Percentiles rank a stretch among this genome's conserved stretches.
phyloP scores from a whole-genome alignment of 1,284 basidiomycete genomes.

The Boletus sp. region DNA sequence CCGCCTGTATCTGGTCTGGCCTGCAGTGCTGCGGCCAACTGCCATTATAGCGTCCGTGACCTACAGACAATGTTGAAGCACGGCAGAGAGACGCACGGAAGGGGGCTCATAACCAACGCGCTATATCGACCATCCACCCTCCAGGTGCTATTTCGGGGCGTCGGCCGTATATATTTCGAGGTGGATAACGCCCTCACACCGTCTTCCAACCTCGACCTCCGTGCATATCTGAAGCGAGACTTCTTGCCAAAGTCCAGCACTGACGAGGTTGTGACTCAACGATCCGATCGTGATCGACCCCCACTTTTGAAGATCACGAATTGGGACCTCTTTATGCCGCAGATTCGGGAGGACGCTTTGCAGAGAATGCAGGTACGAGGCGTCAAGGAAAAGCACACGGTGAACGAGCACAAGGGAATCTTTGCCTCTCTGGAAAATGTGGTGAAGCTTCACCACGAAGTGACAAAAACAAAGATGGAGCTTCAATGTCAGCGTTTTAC shows the following conservation, averaged over 20 bases:
- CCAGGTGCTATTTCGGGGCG: conserved; percentile 1
- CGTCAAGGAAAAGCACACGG: conserved; percentile 6
- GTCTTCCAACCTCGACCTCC: neutral
- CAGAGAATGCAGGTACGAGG: neutral
- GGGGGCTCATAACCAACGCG: neutral
- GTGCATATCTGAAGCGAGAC: neutral
- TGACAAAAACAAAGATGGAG: neutral
- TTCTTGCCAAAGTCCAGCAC: conserved; percentile 1
- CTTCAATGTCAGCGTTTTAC: neutral
- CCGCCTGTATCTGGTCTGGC: neutral
- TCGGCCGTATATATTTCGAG: conserved; percentile 7
- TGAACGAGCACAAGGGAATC: neutral
- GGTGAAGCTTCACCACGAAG: neutral
- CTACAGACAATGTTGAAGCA: conserved; percentile 10
- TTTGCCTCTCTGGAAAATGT: neutral
- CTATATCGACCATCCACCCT: neutral
- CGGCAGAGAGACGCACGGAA: neutral
- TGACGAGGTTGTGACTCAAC: neutral
- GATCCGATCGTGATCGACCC: neutral
- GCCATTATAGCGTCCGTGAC: conserved; percentile 11
- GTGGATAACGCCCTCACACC: neutral
- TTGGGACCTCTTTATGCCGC: conserved; percentile 11
- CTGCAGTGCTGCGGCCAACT: neutral
- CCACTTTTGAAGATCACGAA: conserved; percentile 12
- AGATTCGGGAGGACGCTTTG: neutral